phyloP scores from a whole-genome alignment of 129 eudicot species.

The Scalesia atractyloides region DNA sequence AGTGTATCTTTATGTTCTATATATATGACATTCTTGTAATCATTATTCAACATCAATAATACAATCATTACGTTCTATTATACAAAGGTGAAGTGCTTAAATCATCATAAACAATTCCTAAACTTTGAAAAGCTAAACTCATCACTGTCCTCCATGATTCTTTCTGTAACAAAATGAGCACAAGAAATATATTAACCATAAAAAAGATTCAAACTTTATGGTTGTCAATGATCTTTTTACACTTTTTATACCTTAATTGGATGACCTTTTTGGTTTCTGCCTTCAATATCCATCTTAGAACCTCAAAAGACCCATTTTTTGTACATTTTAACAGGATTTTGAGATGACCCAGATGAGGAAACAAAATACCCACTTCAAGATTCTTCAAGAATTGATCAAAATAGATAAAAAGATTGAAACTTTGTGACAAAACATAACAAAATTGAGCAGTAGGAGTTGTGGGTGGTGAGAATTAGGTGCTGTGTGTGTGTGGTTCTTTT shows the following conservation, averaged over 20 bases:
- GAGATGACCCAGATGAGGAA: background rate
- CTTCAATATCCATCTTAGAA: slow-evolving; percentile 70
- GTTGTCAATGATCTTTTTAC: background rate
- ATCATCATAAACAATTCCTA: slow-evolving; percentile 91
- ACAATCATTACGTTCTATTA: too few species aligned
- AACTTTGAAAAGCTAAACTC: slow-evolving; percentile 79
- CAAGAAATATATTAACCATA: background rate
- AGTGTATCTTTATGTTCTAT: too few species aligned
- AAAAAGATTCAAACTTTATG: background rate
- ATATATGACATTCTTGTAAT: too few species aligned
- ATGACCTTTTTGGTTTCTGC: slow-evolving; percentile 36
- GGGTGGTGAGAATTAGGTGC: background rate
- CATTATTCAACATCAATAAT: too few species aligned
- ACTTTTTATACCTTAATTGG: slow-evolving; percentile 59
- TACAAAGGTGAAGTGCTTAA: slow-evolving; percentile 81
- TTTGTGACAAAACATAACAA: too few species aligned
- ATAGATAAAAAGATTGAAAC: background rate
- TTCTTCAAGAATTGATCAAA: background rate
- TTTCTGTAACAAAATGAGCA: slow-evolving; percentile 44
- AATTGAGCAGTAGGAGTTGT: too few species aligned
- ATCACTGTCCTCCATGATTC: slow-evolving; percentile 82
- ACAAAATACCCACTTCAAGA: background rate
- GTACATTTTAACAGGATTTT: background rate
- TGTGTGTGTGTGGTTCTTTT: background rate
- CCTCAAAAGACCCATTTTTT: slow-evolving; percentile 30